Evolutionary conservation across 129 eudicot genomes (phyloP).

Genomic region (Arctium lappa): DNA sequence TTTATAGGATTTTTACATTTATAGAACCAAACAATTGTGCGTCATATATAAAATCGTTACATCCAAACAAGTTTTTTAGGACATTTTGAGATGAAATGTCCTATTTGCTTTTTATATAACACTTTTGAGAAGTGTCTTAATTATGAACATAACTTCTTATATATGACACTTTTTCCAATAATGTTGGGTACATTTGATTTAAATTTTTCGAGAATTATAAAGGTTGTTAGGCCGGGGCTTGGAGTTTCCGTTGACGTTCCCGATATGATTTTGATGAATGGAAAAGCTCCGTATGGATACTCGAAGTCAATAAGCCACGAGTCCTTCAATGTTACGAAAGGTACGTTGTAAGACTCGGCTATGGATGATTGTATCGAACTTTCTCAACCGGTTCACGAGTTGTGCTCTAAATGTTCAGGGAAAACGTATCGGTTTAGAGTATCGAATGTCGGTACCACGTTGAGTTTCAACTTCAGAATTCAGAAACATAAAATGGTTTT

Average conservation of each 20-base stretch:
- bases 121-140: no score
- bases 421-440: slow-evolving; percentile 66
- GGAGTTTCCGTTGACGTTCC: slow-evolving; percentile 35
- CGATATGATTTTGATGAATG: slow-evolving; percentile 61
- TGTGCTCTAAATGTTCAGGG: slow-evolving; percentile 28
- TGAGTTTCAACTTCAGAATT: slow-evolving; percentile 71
- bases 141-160: not conserved
- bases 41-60: no score
- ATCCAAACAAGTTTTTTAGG: no score
- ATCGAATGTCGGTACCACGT: slow-evolving; percentile 51
- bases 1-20: not conserved
- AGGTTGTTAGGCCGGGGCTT: slow-evolving; percentile 35
- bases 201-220: not conserved
- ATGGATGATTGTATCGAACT: not conserved
- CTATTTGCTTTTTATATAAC: no score
- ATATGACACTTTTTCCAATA: not conserved
- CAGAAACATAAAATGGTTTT: slow-evolving; percentile 63
- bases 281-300: slow-evolving; percentile 53
- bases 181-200: not conserved
- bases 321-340: slow-evolving; percentile 60
- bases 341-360: slow-evolving; percentile 18
- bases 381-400: not conserved
- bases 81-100: no score
- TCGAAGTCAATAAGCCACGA: slow-evolving; percentile 29
- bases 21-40: not conserved